Percentiles rank a stretch among this genome's conserved stretches.
Evolutionary conservation across 75 land plant genomes (phyloP).

Genomic region (Sequoia sempervirens): DNA sequence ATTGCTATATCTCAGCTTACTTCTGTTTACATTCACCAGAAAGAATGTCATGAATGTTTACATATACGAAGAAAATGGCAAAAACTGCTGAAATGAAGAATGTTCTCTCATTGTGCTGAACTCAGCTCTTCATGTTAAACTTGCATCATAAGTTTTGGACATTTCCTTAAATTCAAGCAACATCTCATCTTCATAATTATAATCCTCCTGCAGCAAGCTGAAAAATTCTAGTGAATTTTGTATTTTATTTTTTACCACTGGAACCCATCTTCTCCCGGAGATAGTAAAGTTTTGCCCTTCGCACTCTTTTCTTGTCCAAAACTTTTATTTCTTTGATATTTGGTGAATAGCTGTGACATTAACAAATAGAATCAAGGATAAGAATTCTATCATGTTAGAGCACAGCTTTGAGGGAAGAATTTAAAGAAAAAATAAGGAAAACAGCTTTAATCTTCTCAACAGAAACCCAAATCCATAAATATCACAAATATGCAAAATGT

Average conservation of each 20-base stretch:
- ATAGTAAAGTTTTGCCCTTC: slow-evolving; percentile 91
- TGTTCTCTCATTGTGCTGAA: neutral
- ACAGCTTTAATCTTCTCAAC: neutral
- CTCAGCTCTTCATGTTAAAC: too few species aligned
- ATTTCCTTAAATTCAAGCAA: neutral
- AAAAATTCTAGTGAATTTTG: neutral
- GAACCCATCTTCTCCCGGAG: slow-evolving; percentile 65
- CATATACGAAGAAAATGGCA: neutral
- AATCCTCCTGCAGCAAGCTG: neutral
- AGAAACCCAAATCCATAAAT: neutral
- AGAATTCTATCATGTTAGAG: neutral
- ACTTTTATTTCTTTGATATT: slow-evolving; percentile 88
- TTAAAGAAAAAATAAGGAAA: neutral
- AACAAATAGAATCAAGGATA: neutral
- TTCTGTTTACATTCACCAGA: neutral
- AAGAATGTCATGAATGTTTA: neutral
- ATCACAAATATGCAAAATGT: neutral
- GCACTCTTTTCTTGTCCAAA: slow-evolving; percentile 64
- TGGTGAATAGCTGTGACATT: slow-evolving; percentile 77
- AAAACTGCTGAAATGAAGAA: neutral
- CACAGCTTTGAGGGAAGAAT: neutral
- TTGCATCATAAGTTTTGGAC: neutral
- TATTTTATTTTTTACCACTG: neutral
- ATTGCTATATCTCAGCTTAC: neutral
- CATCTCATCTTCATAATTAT: neutral